A percentile compares a stretch with the other conserved stretches of the same genome.
phyloP scores from a whole-genome alignment of 2,329 filamentous ascomycete species.

The Calonectria ilicicola region DNA sequence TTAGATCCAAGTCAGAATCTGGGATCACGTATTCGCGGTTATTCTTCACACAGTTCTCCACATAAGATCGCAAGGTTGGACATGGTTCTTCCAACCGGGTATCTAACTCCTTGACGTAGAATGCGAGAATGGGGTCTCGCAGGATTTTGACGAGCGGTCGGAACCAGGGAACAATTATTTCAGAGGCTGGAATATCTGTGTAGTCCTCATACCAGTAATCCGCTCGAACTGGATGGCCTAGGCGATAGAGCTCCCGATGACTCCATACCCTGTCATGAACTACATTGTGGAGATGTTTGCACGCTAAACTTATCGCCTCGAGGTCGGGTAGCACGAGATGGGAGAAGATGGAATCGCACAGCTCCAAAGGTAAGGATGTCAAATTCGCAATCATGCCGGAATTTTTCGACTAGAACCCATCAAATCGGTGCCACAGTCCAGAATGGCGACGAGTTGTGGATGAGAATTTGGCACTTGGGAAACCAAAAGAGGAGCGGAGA shows the following conservation, averaged over 20 bases:
- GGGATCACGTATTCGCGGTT: background rate
- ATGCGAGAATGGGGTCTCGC: background rate
- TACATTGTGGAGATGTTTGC: background rate
- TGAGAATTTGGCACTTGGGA: too few species aligned
- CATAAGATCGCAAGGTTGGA: background rate
- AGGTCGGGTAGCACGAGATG: background rate
- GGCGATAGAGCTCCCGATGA: background rate
- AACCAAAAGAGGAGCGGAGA: too few species aligned
- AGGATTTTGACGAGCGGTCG: background rate
- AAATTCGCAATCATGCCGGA: background rate
- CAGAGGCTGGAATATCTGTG: background rate
- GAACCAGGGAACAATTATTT: background rate
- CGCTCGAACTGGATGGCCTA: background rate
- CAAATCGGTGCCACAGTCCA: too few species aligned
- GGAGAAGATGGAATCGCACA: background rate
- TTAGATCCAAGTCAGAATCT: background rate
- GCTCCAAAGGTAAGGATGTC: background rate
- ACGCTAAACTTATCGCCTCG: background rate
- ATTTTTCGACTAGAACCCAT: too few species aligned
- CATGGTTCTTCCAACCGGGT: background rate
- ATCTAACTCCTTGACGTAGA: background rate
- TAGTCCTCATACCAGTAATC: background rate
- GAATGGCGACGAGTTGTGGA: too few species aligned
- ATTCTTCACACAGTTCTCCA: background rate
- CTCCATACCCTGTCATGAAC: background rate